Evolutionary conservation across 169 alveolate genomes (phyloP).

Genomic region (Neospora caninum): DNA sequence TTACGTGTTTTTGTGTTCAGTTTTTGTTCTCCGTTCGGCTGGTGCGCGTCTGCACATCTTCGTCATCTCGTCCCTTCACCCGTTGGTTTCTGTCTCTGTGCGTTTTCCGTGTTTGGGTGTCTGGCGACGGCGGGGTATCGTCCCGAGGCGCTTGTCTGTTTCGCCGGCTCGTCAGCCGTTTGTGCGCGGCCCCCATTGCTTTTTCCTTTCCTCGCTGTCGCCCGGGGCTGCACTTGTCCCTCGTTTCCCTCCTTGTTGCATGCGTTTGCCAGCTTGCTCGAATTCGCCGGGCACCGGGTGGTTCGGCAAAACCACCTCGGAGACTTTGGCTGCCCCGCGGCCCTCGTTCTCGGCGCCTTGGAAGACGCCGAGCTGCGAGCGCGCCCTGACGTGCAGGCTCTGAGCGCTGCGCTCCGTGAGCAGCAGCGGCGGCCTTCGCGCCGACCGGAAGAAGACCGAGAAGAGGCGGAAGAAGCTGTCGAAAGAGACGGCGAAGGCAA

Average conservation of each 20-base stretch:
- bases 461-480: neutral
- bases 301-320: constrained; percentile 18
- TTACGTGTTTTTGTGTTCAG: too few relatives aligned
- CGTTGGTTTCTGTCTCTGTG: too few relatives aligned
- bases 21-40: too few relatives aligned
- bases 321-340: constrained; percentile 22
- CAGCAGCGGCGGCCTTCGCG: neutral
- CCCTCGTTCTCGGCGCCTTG: constrained; percentile 3
- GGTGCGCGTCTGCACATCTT: too few relatives aligned
- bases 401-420: neutral
- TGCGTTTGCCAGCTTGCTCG: constrained; percentile 32
- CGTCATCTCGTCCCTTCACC: too few relatives aligned
- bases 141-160: too few relatives aligned
- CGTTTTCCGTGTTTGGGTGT: too few relatives aligned
- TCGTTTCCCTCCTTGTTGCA: neutral
- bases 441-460: neutral
- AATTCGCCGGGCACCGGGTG: neutral
- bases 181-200: too few relatives aligned
- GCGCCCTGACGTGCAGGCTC: neutral
- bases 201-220: too few relatives aligned
- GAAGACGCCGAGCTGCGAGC: neutral
- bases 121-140: too few relatives aligned
- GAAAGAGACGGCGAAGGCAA: neutral
- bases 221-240: too few relatives aligned
- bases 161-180: too few relatives aligned